Conservation (phyloP, 2,329 filamentous ascomycete genomes). For the Talaromyces atroroseus region DNA sequence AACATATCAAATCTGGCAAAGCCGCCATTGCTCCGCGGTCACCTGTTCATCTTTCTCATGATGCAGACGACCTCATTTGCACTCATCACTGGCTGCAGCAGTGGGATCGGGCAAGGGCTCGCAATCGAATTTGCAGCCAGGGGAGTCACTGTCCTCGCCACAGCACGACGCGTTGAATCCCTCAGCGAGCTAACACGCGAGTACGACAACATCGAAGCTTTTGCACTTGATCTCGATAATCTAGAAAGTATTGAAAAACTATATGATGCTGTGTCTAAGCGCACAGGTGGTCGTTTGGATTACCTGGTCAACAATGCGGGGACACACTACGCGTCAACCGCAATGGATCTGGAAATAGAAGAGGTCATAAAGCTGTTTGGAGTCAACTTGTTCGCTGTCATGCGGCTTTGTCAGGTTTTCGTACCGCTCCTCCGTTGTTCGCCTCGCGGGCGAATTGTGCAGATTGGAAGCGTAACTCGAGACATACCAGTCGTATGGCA, state of each 20-base stretch:
- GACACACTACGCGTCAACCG: not conserved
- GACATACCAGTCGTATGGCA: conserved; percentile 7
- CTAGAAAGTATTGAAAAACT: not conserved
- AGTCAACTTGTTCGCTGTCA: conserved; percentile 7
- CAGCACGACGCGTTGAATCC: conserved; percentile 3
- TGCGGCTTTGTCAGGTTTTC: conserved; percentile 17
- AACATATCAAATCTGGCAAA: too few relatives aligned
- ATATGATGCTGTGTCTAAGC: not conserved
- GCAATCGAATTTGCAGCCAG: conserved; percentile 3
- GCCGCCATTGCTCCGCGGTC: too few relatives aligned
- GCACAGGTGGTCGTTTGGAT: not conserved
- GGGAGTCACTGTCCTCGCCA: conserved; percentile 7
- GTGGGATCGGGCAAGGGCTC: conserved; percentile 6
- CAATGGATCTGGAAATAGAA: not conserved
- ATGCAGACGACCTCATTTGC: conserved; percentile 3
- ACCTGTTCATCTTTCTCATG: too few relatives aligned
- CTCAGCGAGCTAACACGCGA: not conserved
- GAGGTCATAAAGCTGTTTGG: not conserved
- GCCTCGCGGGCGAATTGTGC: conserved; percentile 15
- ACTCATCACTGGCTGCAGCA: conserved; percentile 8
- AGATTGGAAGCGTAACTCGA: conserved; percentile 19
- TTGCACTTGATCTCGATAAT: not conserved
- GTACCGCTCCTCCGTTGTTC: conserved; percentile 15
- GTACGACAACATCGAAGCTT: not conserved
- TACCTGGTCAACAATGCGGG: conserved; percentile 3